Evolutionary conservation across 2,329 filamentous ascomycete genomes (phyloP).

Genomic region (Fusarium austroafricanum): DNA sequence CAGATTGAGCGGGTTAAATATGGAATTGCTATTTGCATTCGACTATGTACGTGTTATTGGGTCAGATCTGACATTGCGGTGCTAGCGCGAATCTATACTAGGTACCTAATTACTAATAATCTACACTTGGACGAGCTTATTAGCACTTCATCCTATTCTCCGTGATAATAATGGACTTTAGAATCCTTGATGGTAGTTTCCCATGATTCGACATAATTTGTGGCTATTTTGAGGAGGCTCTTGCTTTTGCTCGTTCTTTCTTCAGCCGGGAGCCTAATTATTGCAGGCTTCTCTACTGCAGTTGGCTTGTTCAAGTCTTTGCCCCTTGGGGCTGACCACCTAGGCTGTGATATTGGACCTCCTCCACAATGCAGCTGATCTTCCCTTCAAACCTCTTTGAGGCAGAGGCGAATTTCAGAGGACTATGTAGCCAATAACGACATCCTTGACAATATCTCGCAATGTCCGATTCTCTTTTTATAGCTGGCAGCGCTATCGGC

Average conservation of each 20-base stretch:
- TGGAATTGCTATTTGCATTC: not conserved
- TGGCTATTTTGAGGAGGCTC: not conserved
- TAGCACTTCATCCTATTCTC: not conserved
- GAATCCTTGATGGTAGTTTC: not conserved
- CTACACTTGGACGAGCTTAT: not conserved
- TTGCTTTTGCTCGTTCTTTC: not conserved
- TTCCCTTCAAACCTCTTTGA: not conserved
- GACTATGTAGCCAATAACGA: not conserved
- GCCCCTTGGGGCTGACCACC: too few species aligned
- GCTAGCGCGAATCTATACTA: not conserved
- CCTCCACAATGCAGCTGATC: not conserved
- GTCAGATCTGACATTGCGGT: not conserved
- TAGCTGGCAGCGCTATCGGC: not conserved
- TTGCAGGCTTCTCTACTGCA: not conserved
- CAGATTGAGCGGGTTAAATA: not conserved
- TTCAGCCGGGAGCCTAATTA: not conserved
- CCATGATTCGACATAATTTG: not conserved
- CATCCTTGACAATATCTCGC: accelerated
- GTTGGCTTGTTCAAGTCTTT: not conserved
- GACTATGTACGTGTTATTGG: not conserved
- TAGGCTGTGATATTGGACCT: not conserved
- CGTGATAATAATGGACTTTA: not conserved
- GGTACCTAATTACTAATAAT: not conserved
- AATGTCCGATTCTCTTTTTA: conserved; percentile 2
- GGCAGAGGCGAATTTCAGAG: not conserved